These are phyloP conservation scores for Insectozyma bohioensis DNA, from an alignment of 1,139 yeast genomes.

Conservation along the genomic window DNA sequence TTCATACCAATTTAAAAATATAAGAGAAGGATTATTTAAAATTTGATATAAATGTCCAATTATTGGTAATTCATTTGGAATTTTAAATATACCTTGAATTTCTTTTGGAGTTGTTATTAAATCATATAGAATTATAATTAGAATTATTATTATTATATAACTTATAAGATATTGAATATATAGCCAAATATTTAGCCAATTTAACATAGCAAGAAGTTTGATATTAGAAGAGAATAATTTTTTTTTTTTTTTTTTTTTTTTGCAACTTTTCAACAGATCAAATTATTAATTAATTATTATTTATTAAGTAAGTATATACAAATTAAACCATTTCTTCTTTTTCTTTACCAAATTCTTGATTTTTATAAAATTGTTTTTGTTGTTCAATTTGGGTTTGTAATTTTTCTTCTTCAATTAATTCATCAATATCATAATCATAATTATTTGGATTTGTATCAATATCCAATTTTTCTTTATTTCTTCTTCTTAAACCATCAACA, in stretches of 20 bases:
- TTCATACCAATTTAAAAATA: slow-evolving; percentile 49
- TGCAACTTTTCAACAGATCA: too few species aligned
- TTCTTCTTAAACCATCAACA: slow-evolving; percentile 16
- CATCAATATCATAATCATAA: slow-evolving; percentile 32
- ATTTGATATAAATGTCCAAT: slow-evolving; percentile 54
- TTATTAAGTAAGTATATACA: background rate
- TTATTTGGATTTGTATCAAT: slow-evolving; percentile 36
- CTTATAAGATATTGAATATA: too few species aligned
- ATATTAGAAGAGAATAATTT: too few species aligned
- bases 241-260: too few species aligned
- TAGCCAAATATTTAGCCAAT: slow-evolving; percentile 6
- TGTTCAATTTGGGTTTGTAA: slow-evolving; percentile 21
- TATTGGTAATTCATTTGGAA: slow-evolving; percentile 53
- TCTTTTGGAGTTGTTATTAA: slow-evolving; percentile 1
- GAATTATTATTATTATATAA: too few species aligned
- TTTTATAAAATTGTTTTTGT: slow-evolving; percentile 25
- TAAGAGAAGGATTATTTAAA: slow-evolving; percentile 50
- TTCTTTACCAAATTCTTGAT: slow-evolving; percentile 28
- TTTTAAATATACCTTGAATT: slow-evolving; percentile 25
- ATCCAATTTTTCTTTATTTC: slow-evolving; percentile 32
- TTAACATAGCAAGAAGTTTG: slow-evolving; percentile 7
- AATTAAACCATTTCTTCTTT: slow-evolving; percentile 31
- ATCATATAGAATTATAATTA: too few species aligned
- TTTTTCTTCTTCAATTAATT: slow-evolving; percentile 30
- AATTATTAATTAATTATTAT: too few species aligned